These are phyloP conservation scores for Fusarium subglutinans DNA, from an alignment of 2,329 filamentous ascomycete species.

Conservation along the genomic window DNA sequence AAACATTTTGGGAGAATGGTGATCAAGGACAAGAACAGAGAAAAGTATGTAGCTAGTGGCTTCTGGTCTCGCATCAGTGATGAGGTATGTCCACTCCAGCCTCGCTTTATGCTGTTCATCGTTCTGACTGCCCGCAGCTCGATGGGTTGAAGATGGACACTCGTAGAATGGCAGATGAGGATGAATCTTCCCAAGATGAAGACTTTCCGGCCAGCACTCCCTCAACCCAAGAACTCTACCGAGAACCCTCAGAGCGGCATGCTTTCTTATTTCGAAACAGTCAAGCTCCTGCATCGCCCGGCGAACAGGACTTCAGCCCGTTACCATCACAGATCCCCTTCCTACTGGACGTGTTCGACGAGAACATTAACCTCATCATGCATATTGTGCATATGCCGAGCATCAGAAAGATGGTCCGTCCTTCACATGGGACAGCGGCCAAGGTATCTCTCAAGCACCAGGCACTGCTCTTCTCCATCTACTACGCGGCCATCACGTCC, in stretches of 20 bases:
- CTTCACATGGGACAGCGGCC: conserved; percentile 45
- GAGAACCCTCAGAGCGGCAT: conserved; percentile 57
- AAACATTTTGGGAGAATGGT: conserved; percentile 59
- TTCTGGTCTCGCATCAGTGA: conserved; percentile 67
- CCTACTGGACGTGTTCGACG: conserved; percentile 58
- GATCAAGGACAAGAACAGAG: conserved; percentile 53
- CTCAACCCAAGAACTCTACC: conserved; percentile 52
- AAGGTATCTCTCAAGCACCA: conserved; percentile 55
- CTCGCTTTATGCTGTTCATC: not conserved
- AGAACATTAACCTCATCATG: conserved; percentile 60
- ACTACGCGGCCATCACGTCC: conserved; percentile 63
- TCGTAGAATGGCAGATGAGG: conserved; percentile 41
- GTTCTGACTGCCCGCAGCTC: conserved; percentile 45
- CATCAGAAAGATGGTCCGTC: conserved; percentile 46
- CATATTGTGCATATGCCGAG: conserved; percentile 59
- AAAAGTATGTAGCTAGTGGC: conserved; percentile 60
- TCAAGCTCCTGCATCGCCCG: conserved; percentile 41
- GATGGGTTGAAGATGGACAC: conserved; percentile 56
- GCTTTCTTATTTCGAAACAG: conserved; percentile 63
- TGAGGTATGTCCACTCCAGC: conserved; percentile 52
- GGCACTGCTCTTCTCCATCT: conserved; percentile 65
- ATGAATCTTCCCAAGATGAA: conserved; percentile 51
- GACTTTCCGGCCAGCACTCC: conserved; percentile 42
- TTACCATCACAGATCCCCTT: conserved; percentile 65
- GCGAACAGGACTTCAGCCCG: conserved; percentile 56